Conservation (phyloP, 2,329 filamentous ascomycete species). For the Juglanconis oblonga region DNA sequence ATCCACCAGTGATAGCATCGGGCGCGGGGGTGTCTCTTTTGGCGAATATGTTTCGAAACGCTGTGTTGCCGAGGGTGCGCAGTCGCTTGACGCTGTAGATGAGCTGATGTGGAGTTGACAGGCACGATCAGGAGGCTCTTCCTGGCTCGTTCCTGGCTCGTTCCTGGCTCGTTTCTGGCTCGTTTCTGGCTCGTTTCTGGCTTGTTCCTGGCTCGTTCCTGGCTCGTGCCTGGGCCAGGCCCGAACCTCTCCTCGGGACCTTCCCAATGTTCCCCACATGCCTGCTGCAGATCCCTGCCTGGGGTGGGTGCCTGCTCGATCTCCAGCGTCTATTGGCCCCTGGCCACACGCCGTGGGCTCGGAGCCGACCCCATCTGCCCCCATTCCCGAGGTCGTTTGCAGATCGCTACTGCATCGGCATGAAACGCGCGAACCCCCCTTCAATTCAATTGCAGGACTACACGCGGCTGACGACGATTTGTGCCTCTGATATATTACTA, state of each 20-base stretch:
- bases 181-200: neutral
- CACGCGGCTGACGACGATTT: slow-evolving; percentile 10
- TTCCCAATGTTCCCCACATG: too few species aligned
- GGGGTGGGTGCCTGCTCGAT: neutral
- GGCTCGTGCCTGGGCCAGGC: neutral
- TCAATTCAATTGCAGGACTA: slow-evolving; percentile 9
- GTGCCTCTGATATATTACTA: slow-evolving; percentile 1
- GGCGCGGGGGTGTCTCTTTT: neutral
- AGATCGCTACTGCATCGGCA: slow-evolving; percentile 5
- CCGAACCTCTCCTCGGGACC: neutral
- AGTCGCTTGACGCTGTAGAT: slow-evolving; percentile 13
- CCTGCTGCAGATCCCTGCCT: slow-evolving; percentile 9
- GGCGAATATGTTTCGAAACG: slow-evolving; percentile 16
- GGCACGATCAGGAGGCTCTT: neutral
- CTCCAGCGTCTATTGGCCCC: neutral
- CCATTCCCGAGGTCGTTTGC: neutral
- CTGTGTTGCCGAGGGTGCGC: neutral
- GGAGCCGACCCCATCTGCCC: slow-evolving; percentile 6
- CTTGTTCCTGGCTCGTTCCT: neutral
- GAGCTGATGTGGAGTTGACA: slow-evolving; percentile 7
- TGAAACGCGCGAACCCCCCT: slow-evolving; percentile 10
- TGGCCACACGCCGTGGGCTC: slow-evolving; percentile 14
- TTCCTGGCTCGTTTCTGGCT: neutral
- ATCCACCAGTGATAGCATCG: neutral
- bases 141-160: neutral